phyloP scores from a whole-genome alignment of 768 basidiomycete species.

The Boletus coccyginus region DNA sequence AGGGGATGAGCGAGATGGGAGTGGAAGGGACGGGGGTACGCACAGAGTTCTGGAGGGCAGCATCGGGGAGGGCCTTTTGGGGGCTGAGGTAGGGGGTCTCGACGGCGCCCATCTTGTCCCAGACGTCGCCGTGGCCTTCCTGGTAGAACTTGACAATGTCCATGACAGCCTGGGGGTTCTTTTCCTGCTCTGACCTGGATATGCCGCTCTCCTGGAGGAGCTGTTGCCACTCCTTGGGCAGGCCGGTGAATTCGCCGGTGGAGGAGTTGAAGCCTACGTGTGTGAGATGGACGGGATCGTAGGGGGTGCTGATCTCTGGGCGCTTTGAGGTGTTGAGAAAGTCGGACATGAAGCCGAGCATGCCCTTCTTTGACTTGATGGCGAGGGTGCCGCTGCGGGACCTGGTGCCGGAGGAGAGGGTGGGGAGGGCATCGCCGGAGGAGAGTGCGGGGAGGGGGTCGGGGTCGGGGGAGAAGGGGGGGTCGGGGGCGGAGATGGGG shows the following conservation, averaged over 20 bases:
- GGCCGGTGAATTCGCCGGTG: conserved; percentile 95
- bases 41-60: conserved; percentile 56
- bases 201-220: conserved; percentile 94
- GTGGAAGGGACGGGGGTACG: conserved; percentile 19
- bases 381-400: conserved; percentile 42
- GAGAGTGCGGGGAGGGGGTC: conserved; percentile 24
- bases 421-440: conserved; percentile 7
- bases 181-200: conserved; percentile 91
- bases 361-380: conserved; percentile 57
- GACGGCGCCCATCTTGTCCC: conserved; percentile 80
- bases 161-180: conserved; percentile 96
- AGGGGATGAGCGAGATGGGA: conserved; percentile 1
- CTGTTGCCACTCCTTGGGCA: conserved; percentile 99
- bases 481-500: conserved; percentile 35
- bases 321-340: conserved; percentile 75
- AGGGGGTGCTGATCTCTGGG: conserved; percentile 94
- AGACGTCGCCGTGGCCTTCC: conserved; percentile 75
- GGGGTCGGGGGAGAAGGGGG: conserved; percentile 18
- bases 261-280: conserved; percentile 99
- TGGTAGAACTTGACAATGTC: conserved; percentile 99
- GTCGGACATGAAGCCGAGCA: conserved; percentile 63
- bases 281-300: conserved; percentile 98
- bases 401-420: conserved; percentile 30
- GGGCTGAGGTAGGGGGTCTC: conserved; percentile 26
- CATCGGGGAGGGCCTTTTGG: conserved; percentile 26